Evolutionary conservation across 2,329 filamentous ascomycete species (phyloP), one percentile per base, ranked within the genome.

Genomic region (Arthroderma uncinatum): DNA sequence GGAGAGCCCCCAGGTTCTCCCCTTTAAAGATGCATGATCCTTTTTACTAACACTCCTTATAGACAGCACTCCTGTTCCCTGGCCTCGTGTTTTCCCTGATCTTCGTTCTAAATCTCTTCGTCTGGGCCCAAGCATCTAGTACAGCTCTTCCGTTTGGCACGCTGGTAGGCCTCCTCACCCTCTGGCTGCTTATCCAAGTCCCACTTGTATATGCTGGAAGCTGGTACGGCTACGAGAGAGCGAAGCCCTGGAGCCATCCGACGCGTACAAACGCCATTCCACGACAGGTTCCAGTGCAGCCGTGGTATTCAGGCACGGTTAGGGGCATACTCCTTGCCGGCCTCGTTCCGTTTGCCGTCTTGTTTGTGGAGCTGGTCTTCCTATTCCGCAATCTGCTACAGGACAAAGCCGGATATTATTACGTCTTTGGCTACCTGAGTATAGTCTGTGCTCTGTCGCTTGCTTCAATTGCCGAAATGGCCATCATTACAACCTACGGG

Each of bases 331-430:
- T 94, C 33, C 73, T 93, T 8, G 85, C 87, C 0, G 89, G 89
- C 1, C 73, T 93, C 16, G 81, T 92, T 6, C 89, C 89, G 0
- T 95, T 95, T 67, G 87, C 87, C 1, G 88, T 94, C 57, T 84
- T 94, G 63, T 93, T 92, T 70, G 89, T 94, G 66, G 89, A 94
- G 73, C 79, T 94, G 12, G 78, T 92, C 42, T 93, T 91, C 68
- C 84, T 93, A 53, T 93, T 94, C 72, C 87, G 89, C 73, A 90
- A 86, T 53, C 71, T 94, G 34, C 93, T 89, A 87, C 86, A 91
- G 70, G 89, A 94, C 72, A 94, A 94, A 76, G 89, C 83, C 66
- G 88, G 87, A 5, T 94, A 91, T 71, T 95, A 95, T 73, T 95
- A 95, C 71, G 84, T 94, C 21, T 95, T 93, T 68, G 89, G 89